Evolutionary conservation across 331 rosid species (phyloP), one percentile per base, ranked within the genome.

Genomic region (Acacia concinna): DNA sequence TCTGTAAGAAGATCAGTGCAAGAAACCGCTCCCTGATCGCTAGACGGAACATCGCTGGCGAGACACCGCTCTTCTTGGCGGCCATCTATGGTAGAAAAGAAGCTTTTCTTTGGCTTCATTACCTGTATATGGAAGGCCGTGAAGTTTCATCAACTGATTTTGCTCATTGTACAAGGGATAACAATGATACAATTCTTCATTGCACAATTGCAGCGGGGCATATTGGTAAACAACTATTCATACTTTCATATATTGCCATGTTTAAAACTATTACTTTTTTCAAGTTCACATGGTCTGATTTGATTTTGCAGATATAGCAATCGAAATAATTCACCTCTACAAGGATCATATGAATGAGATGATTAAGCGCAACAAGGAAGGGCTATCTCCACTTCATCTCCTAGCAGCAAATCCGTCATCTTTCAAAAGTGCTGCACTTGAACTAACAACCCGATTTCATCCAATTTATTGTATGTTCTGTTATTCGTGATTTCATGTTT

Each of bases 391-490:
- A 37, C 41, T 37, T 43, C 92, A 91, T 81, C 2, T 81, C 17
- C 81, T 91, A 12, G 94, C 92, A 0, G 70, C 44, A 32, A 85
- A 79, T 10, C 91, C 90, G 25, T 69, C 87, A 6, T 74, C 83
- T 31, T 90, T 92, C 71, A 82, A 1, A 65, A 92, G 91, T 73
- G 6, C 11, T 8, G 11, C 41, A 8, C 1, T 1, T 49, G 10
- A 1, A 14, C 57, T 0, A 20, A 0, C 23, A 18, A 1, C 20
- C 10, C 6, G 1, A 76, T 44, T 57, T 11, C 28, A 1, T 1
- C 9, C 86, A 74, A 31, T 82, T 59, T 91, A 88, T 28, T 65
- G 93, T 86, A 44, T 84, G 28, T 52, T 15, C 52, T 17, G 8
- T 17, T 2, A 0, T 0, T 4, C 6, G n/a, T 47, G 21, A 44